Evolutionary conservation across 176 grass and related monocot genomes (phyloP), one percentile per base, ranked within the genome.

Genomic region (Cymbopogon citratus): DNA sequence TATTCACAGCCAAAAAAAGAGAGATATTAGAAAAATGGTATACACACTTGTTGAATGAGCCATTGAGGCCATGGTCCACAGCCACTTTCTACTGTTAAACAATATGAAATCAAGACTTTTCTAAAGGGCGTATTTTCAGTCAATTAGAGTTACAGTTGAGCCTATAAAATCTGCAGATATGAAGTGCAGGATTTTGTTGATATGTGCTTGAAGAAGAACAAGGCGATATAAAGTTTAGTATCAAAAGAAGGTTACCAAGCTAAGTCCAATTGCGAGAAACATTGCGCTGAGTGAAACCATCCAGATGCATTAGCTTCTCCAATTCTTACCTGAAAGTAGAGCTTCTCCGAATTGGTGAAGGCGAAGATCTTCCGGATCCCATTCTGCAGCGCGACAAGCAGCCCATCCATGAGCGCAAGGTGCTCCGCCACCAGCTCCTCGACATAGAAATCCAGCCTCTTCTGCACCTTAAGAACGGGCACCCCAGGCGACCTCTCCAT

Each of bases 381-480:
- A 75, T 93, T 88, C 87, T 96, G 85, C 71, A 93, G 77, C 13
- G 97, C 97, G 38, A 91, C 97, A 5, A 80, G 69, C 57, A 99
- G 71, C 18, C 97, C 97, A 46, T 99, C 97, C 92, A 99, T 88
- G n/a, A 99, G 88, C 2, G 97, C 97, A 14, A 99, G 84, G 86
- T 99, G 97, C 83, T 99, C 97, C 0, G 97, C 97, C 18, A 95
- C 97, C 25, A 99, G 85, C 71, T 90, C 93, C 13, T 96, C 93
- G 39, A 94, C 93, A 85, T 87, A 91, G 73, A 99, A 99, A 80
- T 99, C 93, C 35, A 99, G 85, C 87, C 96, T 99, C 79, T 99
- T 99, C 89, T 99, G 93, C 33, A 99, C 89, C 81, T 72, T 73
- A 40, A 92, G 85, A 43, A 84, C 44, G 34, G 93, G 82, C 76